Conservation (phyloP, 192 early-diverging fungal species). For the Podila horticola region DNA sequence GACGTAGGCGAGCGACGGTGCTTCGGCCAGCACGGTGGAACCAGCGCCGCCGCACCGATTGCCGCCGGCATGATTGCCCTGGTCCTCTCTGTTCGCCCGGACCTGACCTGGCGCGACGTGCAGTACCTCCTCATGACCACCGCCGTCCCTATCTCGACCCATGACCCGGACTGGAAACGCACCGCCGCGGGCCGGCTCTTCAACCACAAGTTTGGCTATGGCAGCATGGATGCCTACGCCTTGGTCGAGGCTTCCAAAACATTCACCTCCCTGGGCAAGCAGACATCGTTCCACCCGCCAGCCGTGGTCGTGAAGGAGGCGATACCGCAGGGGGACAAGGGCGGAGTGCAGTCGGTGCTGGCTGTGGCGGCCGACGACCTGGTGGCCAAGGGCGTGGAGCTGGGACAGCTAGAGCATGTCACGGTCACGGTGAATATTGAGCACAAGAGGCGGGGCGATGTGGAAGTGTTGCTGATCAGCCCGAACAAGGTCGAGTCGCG, state of each 20-base stretch:
- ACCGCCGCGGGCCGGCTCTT: conserved; percentile 78
- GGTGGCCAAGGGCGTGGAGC: conserved; percentile 33
- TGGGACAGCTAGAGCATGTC: conserved; percentile 85
- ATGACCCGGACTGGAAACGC: conserved; percentile 78
- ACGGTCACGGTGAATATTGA: conserved; percentile 87
- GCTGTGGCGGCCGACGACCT: conserved; percentile 61
- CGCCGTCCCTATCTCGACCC: conserved; percentile 75
- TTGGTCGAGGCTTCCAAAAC: conserved; percentile 84
- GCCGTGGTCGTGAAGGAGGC: conserved; percentile 44
- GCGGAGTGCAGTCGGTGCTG: conserved; percentile 51
- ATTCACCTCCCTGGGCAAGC: conserved; percentile 70
- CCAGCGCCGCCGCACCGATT: conserved; percentile 95
- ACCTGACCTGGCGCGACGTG: conserved; percentile 94
- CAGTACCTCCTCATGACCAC: conserved; percentile 87
- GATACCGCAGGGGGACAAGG: conserved; percentile 63
- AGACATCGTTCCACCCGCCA: conserved; percentile 65
- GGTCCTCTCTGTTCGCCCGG: conserved; percentile 86
- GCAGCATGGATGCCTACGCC: conserved; percentile 84
- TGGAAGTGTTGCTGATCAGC: conserved; percentile 83
- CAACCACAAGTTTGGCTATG: conserved; percentile 96
- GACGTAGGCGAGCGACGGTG: conserved; percentile 82
- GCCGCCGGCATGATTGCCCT: conserved; percentile 92
- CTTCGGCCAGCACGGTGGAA: conserved; percentile 87
- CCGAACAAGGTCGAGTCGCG: conserved; percentile 74
- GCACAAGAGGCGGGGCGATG: conserved; percentile 86